Base-by-base conservation (phyloP, 345 rosid genomes). In the Eucalyptus albens region DNA sequence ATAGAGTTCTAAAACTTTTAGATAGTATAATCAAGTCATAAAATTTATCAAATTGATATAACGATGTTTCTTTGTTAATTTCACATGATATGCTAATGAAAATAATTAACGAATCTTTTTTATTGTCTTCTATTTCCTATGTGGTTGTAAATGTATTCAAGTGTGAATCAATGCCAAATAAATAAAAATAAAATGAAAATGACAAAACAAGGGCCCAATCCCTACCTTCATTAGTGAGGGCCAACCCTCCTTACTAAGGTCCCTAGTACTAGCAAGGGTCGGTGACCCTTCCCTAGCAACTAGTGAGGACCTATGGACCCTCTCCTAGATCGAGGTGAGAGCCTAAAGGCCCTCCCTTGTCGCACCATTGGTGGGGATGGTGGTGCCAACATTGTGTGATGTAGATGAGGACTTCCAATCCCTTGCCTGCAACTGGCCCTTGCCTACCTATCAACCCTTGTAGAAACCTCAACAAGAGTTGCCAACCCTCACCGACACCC, bases 321-420 rank as follows among this genome's bases (percentile, higher is more conserved):
- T 69, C 24, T 15, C 44, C 26, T 33, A 33, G 44, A 33, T 33
- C 1, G 2, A 7, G 44, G 81, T 9, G 44, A 69, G 81, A 31
- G 22, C 6, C 21, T 69, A n/a, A 8, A n/a, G 22, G 40, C 42
- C 77, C 42, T 10, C 83, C 26, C 27, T 72, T 72, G 15, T 5
- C 11, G 2, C 45, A 19, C 26, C 5, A 21, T 72, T 72, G 5
- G 7, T 37, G 14, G 27, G 45, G 83, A 72, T 72, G 27, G 45
- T 11, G 83, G 27, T 0, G 1, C 83, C 45, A 19, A 9, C 14
- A 5, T 0, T 3, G 2, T 72, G 27, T 9, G 45, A 37, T 4
- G 15, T 6, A 37, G 13, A 37, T 21, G 19, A 72, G 45, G 72
- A 24, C 44, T 72, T 72, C 15, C 45, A 37, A 37, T 17, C 81